These are phyloP conservation scores for Melocanna baccifera DNA, from an alignment of 176 grass and related monocot species.

Conservation along the genomic window DNA sequence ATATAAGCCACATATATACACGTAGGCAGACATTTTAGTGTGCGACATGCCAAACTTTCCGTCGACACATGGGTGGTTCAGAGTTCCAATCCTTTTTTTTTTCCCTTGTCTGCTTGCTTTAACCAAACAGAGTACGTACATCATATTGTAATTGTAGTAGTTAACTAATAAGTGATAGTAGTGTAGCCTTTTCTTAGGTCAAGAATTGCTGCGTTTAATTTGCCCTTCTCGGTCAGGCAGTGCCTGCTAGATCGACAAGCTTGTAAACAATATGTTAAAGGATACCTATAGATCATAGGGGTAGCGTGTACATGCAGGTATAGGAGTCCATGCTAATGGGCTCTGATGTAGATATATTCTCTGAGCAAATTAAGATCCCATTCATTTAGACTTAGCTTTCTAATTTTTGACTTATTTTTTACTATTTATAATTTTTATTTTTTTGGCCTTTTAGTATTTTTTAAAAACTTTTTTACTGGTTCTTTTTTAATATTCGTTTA, in stretches of 20 bases:
- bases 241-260: constrained; percentile 23
- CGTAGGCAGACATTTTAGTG: constrained; percentile 7
- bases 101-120: not conserved
- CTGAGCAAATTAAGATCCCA: not conserved
- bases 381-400: no score
- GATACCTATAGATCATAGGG: not conserved
- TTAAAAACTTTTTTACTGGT: no score
- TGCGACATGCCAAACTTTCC: constrained; percentile 42
- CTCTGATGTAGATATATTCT: not conserved
- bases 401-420: no score
- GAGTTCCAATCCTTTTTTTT: not conserved
- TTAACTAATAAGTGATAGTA: not conserved
- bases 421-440: no score
- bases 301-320: not conserved
- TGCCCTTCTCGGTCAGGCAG: not conserved
- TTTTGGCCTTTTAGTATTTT: no score
- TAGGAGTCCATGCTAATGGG: not conserved
- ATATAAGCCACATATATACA: constrained; percentile 29
- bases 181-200: constrained; percentile 21
- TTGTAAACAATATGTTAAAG: not conserved
- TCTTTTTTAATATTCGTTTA: no score
- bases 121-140: not conserved
- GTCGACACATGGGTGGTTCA: constrained; percentile 31
- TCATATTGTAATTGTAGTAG: not conserved
- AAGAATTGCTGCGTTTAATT: constrained; percentile 29